Base-by-base conservation (phyloP, 345 rosid species). In the Ailanthus altissimus region DNA sequence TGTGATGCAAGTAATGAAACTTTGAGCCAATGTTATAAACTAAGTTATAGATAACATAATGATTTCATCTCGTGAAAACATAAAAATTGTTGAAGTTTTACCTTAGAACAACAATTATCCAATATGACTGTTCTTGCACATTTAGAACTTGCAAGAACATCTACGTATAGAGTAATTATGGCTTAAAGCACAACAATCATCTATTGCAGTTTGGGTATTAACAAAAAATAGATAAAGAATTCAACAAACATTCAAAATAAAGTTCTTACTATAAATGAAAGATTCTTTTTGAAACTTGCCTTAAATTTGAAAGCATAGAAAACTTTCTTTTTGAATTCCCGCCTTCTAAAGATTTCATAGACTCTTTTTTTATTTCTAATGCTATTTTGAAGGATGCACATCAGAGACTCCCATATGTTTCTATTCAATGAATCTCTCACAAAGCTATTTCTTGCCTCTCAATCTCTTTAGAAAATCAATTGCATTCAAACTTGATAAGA, bases 381-480 rank as follows among this genome's bases (percentile, higher is more conserved):
- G 69, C 92, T 88, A 53, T 87, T 84, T 28, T 90, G 84, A 62
- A 95, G 96, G 64, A 93, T 89, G 79, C 98, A 95, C 61, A 93
- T 93, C 60, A 95, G 87, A 57, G 99, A 95, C 75, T 95, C 91
- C 98, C 97, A 94, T 97, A 95, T 90, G 84, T 95, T 95, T 75
- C 97, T 69, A 80, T 90, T 92, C 65, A 94, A 84, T 0, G 99
- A 95, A 77, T 95, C 97, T 56, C 97, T 97, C 36, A 95, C 94
- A 53, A 93, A 95, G 54, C 28, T 91, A 83, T 80, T 88, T 95
- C 87, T 89, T 88, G 81, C 94, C 96, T 86, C 92, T 88, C 54
- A 89, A 60, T 76, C 88, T 89, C 88, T 90, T 91, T 49, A 94
- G 85, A 81, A 92, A 92, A 85, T 92, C 92, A 62, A 97, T 90